Evolutionary conservation across 352 stramenopile genomes (phyloP), one percentile per base, ranked within the genome.

Genomic region (Aphanomyces euteiches): DNA sequence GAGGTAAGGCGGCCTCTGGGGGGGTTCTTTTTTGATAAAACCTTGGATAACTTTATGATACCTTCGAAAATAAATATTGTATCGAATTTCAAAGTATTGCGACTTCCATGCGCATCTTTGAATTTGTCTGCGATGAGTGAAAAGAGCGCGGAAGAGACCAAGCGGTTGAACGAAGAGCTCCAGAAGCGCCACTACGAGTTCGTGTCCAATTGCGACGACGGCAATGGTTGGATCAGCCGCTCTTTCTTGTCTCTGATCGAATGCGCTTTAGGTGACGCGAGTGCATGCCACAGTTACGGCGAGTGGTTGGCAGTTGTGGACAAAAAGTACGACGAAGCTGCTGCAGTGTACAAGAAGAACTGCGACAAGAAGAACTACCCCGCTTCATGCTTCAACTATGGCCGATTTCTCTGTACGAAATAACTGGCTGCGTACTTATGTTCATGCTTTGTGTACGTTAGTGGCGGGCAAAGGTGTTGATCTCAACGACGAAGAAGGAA

Each of bases 111-210:
- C 28, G 28, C 28, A 28, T 28, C 28, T 28, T 28, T 28, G 28
- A 28, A 28, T 28, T 28, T 28, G 28, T 28, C 28, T 28, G 28
- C 28, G 28, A 50, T 50, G 43, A 85, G 43, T 66, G 79, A 91
- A 63, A 72, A 53, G 58, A 88, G 75, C 67, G 75, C 77, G 19
- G 75, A 75, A n/a, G 87, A 95, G 58, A 82, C 92, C 39, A 72
- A 80, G 63, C 85, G 83, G 63, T 79, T 95, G 66, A 95, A 95
- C 75, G 75, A 93, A 72, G 82, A 93, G 67, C 76, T 95, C 56
- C 84, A 92, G 76, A 81, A 93, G 70, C 87, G 87, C 21, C 84
- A 91, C 74, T 93, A 93, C 69, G 87, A 95, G 76, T 95, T 95
- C 73, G 80, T 84, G 61, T 92, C 85, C 48, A 93, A 94, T 67